These are phyloP conservation scores for Wickerhamomyces chambardii DNA, from an alignment of 805 yeast genomes.

Conservation along the genomic window DNA sequence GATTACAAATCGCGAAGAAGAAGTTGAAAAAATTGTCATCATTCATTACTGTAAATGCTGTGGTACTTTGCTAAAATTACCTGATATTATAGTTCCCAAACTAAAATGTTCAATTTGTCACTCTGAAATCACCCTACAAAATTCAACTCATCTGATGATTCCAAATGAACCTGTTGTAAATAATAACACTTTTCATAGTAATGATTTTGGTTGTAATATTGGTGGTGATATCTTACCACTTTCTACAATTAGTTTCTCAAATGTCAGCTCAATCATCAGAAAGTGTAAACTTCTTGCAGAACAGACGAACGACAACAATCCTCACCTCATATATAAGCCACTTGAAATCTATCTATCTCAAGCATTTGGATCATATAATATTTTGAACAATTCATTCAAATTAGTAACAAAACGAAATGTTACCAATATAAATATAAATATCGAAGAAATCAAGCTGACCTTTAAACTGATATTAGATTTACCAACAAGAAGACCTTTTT, in stretches of 20 bases:
- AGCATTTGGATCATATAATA: too few species aligned
- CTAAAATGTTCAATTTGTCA: constrained; percentile 58
- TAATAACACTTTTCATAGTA: constrained; percentile 31
- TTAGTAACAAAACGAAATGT: too few species aligned
- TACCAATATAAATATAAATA: constrained; percentile 36
- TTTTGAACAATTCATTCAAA: too few species aligned
- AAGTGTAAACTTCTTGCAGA: too few species aligned
- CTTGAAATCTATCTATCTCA: too few species aligned
- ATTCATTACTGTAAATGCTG: constrained; percentile 34
- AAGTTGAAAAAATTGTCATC: neutral
- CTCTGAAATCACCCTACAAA: constrained; percentile 29
- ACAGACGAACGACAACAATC: too few species aligned
- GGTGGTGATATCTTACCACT: too few species aligned
- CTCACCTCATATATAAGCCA: too few species aligned
- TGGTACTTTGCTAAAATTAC: constrained; percentile 32
- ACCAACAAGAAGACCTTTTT: constrained; percentile 56
- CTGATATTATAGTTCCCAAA: constrained; percentile 22
- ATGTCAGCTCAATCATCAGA: too few species aligned
- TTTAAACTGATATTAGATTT: constrained; percentile 37
- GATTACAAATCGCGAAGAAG: too few species aligned
- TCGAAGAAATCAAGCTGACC: constrained; percentile 32
- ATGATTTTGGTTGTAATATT: too few species aligned
- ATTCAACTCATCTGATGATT: neutral
- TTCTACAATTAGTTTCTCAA: too few species aligned
- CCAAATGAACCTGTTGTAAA: constrained; percentile 3